phyloP scores from a whole-genome alignment of 176 grass and related monocot genomes.

The Oryza punctata region DNA sequence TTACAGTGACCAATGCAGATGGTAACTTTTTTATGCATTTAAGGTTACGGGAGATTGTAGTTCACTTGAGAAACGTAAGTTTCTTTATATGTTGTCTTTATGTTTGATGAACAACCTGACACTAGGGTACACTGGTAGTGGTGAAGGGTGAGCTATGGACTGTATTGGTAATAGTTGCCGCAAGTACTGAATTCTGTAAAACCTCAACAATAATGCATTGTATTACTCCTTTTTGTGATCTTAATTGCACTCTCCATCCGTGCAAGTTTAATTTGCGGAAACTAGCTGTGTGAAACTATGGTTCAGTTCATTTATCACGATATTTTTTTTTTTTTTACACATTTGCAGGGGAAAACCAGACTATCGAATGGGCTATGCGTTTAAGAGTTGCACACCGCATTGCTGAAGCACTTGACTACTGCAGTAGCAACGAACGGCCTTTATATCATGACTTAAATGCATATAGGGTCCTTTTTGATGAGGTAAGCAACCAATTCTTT shows the following conservation, averaged over 20 bases:
- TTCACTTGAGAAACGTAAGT: not conserved
- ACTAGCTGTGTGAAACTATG: not conserved
- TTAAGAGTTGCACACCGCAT: constrained; percentile 89
- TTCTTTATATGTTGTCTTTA: not conserved
- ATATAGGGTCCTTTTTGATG: constrained; percentile 93
- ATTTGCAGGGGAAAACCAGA: constrained; percentile 94
- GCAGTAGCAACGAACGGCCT: constrained; percentile 65
- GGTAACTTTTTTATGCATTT: not conserved
- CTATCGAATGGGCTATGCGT: constrained; percentile 99
- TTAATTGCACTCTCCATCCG: not conserved
- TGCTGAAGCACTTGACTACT: constrained; percentile 87
- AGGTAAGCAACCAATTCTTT: constrained; percentile 46
- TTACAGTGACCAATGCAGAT: not conserved
- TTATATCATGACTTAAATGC: constrained; percentile 96
- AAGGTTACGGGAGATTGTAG: not conserved
- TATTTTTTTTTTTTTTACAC: constrained; percentile 1
- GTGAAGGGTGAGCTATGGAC: not conserved
- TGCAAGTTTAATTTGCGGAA: constrained; percentile 10
- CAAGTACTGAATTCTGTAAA: not conserved
- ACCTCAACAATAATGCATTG: not conserved
- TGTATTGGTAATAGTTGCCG: not conserved
- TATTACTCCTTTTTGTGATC: not conserved
- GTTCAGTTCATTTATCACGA: constrained; percentile 39
- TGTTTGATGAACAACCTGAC: not conserved
- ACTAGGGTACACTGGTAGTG: not conserved